Evolutionary conservation across 2,329 filamentous ascomycete genomes (phyloP), one percentile per base, ranked within the genome.

Genomic region (Claviceps citrina): DNA sequence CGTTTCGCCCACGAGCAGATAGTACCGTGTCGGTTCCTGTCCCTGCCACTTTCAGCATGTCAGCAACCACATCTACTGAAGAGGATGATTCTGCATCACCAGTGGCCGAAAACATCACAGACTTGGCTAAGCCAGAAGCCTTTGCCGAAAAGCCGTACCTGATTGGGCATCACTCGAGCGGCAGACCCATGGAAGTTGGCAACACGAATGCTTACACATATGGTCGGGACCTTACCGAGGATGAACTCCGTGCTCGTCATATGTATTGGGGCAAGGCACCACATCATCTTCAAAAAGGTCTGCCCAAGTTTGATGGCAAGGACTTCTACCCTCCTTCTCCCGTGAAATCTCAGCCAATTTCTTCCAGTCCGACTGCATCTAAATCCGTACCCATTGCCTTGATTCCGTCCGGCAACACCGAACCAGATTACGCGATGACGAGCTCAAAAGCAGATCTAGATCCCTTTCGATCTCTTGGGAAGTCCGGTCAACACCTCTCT

Each of bases 221-320:
- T 47, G 58, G 57, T 25, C 67, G 75, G 39, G 61, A 68, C n/a
- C 57, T 79, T 25, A 78, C 68, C 0, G 63, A 68, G 3, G 73
- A 74, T 37, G 76, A 80, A 50, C 57, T 69, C 34, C 67, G 68
- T 40, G 71, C 76, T 45, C 68, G 74, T 33, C 66, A 70, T 45
- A 56, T 76, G 46, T 78, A 76, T 52, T 79, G 73, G 71, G 73
- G 70, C 8, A 68, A 70, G 32, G 66, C 69, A 13, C 66, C 73
- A 31, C 62, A 58, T 24, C 64, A 67, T 46, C 61, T 64, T 10
- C 62, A 68, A 36, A 63, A 60, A 26, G 70, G 72, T 2, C 58
- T 78, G 31, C 74, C 75, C 26, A 78, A 74, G 53, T 80, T 75
- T 48, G 74, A 79, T 47, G 74, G 76, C 19, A 76, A 74, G 52